Evolutionary conservation across 2,329 filamentous ascomycete species (phyloP).

Genomic region (Cladosporium sp.): DNA sequence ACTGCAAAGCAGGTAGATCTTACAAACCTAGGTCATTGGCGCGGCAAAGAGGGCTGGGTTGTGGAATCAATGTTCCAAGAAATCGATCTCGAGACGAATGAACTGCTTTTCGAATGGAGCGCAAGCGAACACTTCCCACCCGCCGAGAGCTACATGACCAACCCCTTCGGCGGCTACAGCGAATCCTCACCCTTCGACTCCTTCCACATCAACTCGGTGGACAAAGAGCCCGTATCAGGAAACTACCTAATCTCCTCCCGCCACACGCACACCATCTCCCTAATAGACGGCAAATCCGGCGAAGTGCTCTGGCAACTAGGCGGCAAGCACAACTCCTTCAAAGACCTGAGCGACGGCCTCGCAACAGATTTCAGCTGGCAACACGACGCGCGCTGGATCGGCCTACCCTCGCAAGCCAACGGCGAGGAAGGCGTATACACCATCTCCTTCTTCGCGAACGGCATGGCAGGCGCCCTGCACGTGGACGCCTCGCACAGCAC

Average conservation of each 20-base stretch:
- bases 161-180: conserved; percentile 37
- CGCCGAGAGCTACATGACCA: conserved; percentile 26
- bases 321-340: conserved; percentile 43
- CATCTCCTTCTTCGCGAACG: conserved; percentile 46
- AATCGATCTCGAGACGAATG: conserved; percentile 38
- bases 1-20: conserved; percentile 29
- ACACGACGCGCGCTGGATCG: conserved; percentile 49
- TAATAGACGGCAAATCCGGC: conserved; percentile 41
- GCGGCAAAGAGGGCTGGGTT: conserved; percentile 35
- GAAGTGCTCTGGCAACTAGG: conserved; percentile 50
- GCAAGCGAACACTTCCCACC: conserved; percentile 34
- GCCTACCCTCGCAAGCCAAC: conserved; percentile 11
- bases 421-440: conserved; percentile 26
- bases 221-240: conserved; percentile 42
- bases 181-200: conserved; percentile 36
- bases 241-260: conserved; percentile 48
- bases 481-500: conserved; percentile 31
- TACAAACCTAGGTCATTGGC: conserved; percentile 22
- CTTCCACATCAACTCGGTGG: conserved; percentile 53
- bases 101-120: conserved; percentile 39
- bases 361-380: conserved; percentile 50
- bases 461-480: conserved; percentile 44
- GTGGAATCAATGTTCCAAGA: conserved; percentile 44
- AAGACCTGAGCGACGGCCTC: conserved; percentile 37
- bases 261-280: conserved; percentile 41